A percentile compares a stretch with the other conserved stretches of the same genome.
Conservation (phyloP, 2,329 filamentous ascomycete genomes). For the Microsporum canis region DNA sequence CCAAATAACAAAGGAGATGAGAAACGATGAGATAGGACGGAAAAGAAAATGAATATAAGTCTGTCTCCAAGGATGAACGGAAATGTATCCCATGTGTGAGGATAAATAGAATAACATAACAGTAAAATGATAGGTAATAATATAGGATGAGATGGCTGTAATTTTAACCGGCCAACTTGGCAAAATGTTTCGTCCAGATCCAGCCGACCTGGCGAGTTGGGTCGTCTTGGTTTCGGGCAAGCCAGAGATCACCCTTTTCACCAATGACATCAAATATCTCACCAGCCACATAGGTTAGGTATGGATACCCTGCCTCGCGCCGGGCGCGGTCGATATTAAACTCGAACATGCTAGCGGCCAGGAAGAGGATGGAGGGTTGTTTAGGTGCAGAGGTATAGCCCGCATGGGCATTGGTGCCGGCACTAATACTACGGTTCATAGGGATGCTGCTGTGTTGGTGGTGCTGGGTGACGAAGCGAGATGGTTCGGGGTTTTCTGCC, state of each 20-base stretch:
- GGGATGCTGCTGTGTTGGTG: slow-evolving; percentile 16
- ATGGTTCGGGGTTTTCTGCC: slow-evolving; percentile 46
- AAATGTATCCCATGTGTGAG: not conserved
- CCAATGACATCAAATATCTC: slow-evolving; percentile 92
- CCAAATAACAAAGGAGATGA: slow-evolving; percentile 6
- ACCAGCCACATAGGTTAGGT: slow-evolving; percentile 87
- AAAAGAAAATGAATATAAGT: not conserved
- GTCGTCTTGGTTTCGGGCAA: slow-evolving; percentile 95
- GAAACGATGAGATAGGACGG: not conserved
- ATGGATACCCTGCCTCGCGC: slow-evolving; percentile 87
- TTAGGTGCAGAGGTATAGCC: slow-evolving; percentile 26
- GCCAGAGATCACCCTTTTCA: slow-evolving; percentile 94
- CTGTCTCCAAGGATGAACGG: not conserved
- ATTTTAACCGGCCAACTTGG: slow-evolving; percentile 33
- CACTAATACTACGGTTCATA: not conserved
- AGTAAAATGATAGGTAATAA: slow-evolving; percentile 1
- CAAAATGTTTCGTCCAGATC: slow-evolving; percentile 99
- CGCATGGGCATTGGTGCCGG: not conserved
- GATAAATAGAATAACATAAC: slow-evolving; percentile 4
- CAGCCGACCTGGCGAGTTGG: slow-evolving; percentile 67
- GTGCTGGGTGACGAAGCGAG: not conserved
- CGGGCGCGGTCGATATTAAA: slow-evolving; percentile 93
- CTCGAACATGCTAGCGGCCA: slow-evolving; percentile 88
- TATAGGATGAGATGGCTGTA: not conserved
- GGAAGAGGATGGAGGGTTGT: slow-evolving; percentile 58